phyloP scores from a whole-genome alignment of 129 eudicot genomes.

The Centaurea solstitialis region DNA sequence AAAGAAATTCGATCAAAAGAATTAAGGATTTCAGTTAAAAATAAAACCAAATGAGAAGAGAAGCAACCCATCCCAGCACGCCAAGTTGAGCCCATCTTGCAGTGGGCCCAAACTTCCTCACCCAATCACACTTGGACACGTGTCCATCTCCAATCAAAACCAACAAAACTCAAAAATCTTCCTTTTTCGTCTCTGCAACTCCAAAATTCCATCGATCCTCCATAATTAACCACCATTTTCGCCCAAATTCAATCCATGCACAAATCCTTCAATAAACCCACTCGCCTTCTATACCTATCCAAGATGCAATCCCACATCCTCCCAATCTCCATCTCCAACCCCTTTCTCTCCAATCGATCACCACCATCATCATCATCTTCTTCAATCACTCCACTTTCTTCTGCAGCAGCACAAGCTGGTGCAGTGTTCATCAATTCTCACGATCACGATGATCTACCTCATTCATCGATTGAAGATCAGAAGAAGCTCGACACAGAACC shows the following conservation, averaged over 20 bases:
- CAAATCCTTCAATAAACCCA: conserved; percentile 27
- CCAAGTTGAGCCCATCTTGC: conserved; percentile 17
- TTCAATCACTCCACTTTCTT: conserved; percentile 25
- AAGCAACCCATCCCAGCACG: conserved; percentile 10
- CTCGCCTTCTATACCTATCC: conserved; percentile 18
- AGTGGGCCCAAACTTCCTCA: conserved; percentile 9
- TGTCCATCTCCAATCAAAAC: not conserved
- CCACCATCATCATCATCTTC: conserved; percentile 25
- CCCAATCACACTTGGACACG: not conserved
- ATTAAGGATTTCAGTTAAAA: too few relatives aligned
- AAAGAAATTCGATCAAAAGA: too few relatives aligned
- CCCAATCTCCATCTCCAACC: conserved; percentile 50
- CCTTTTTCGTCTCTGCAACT: not conserved
- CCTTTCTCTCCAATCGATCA: conserved; percentile 25
- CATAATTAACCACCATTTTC: conserved; percentile 8
- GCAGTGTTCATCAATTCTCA: conserved; percentile 43
- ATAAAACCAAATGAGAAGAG: too few relatives aligned
- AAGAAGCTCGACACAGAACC: conserved; percentile 42
- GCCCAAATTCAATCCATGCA: conserved; percentile 12
- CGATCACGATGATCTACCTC: conserved; percentile 10
- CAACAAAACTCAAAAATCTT: not conserved
- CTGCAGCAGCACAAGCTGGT: conserved; percentile 43
- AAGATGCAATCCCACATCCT: conserved; percentile 46
- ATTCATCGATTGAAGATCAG: conserved; percentile 39
- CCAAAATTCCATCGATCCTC: not conserved